Evolutionary conservation across 306 rosid genomes (phyloP).

Genomic region (Datisca glomerata): DNA sequence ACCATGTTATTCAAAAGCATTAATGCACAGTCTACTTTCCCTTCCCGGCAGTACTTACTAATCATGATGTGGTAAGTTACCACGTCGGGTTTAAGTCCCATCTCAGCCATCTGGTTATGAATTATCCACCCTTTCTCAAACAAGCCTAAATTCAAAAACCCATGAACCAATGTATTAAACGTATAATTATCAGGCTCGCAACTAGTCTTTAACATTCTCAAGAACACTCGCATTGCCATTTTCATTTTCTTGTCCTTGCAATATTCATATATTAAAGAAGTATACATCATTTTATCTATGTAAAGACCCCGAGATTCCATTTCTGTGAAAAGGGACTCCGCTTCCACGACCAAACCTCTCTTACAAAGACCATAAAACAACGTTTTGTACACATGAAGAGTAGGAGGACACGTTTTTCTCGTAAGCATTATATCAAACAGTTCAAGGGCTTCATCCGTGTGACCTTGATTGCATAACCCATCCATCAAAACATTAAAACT

Average conservation of each 20-base stretch:
- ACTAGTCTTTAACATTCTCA: conserved; percentile 30
- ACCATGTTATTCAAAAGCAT: conserved; percentile 20
- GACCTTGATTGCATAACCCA: conserved; percentile 25
- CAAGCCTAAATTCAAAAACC: conserved; percentile 23
- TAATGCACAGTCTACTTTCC: conserved; percentile 21
- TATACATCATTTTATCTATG: conserved; percentile 31
- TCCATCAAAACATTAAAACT: conserved; percentile 24
- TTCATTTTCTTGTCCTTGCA: conserved; percentile 28
- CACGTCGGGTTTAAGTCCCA: conserved; percentile 29
- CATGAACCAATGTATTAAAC: conserved; percentile 28
- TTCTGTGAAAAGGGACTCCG: conserved; percentile 23
- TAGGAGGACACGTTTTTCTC: conserved; percentile 13
- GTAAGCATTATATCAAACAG: conserved; percentile 26
- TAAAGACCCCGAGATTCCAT: conserved; percentile 29
- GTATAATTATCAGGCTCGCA: conserved; percentile 25
- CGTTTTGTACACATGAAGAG: conserved; percentile 26
- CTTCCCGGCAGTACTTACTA: conserved; percentile 18
- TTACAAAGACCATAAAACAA: conserved; percentile 34
- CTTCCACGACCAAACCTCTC: conserved; percentile 26
- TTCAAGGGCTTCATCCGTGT: conserved; percentile 28
- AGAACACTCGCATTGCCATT: conserved; percentile 33
- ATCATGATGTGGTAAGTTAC: conserved; percentile 30
- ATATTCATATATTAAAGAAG: conserved; percentile 27
- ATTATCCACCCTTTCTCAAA: conserved; percentile 31
- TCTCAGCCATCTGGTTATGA: conserved; percentile 22